Evolutionary conservation across 2,329 filamentous ascomycete genomes (phyloP), one percentile per base, ranked within the genome.

Genomic region (Ophiostoma populinum): DNA sequence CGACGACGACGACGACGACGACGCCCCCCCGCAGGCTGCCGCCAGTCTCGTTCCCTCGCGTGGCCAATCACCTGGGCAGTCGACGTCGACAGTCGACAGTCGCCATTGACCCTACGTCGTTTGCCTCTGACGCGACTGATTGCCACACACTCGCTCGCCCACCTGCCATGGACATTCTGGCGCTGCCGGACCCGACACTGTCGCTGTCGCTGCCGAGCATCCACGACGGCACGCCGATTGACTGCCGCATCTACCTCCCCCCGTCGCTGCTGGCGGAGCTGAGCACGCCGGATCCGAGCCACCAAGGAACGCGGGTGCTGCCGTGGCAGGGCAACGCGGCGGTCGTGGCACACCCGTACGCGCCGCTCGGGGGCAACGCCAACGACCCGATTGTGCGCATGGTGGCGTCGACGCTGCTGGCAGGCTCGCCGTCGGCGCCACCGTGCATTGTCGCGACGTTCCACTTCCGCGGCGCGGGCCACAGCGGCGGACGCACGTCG

Each of bases 341-440:
- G 30, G 62, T 93, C 4, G 59, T 95, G 25, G 86, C 86, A 10
- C 90, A 95, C 53, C 87, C 90, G 0, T 95, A 95, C 51, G 83
- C 82, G 22, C 76, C 82, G 0, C 60, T 95, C 34, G 90, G 90
- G 5, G 90, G 87, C 5, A 75, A 63, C 52, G 90, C 75, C 50
- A 81, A 95, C 51, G 86, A 95, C 50, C 67, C 70, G 0, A 65
- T 93, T 1, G 77, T 95, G 1, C 63, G 70, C n/a, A 60, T 71
- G 7, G 56, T 80, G 3, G 71, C 69, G 1, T 58, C 61, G 2
- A 66, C 76, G 39, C 60, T 92, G 30, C 53, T 92, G n/a, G 59
- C 65, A 5, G 20, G 34, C 22, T 18, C 19, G 26, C 17, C 7
- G 12, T 12, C 17, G 8, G n/a, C n/a, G 12, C 5, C 24, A 7